Evolutionary conservation across 1,284 basidiomycete species (phyloP).

Genomic region (Boletus sp.): DNA sequence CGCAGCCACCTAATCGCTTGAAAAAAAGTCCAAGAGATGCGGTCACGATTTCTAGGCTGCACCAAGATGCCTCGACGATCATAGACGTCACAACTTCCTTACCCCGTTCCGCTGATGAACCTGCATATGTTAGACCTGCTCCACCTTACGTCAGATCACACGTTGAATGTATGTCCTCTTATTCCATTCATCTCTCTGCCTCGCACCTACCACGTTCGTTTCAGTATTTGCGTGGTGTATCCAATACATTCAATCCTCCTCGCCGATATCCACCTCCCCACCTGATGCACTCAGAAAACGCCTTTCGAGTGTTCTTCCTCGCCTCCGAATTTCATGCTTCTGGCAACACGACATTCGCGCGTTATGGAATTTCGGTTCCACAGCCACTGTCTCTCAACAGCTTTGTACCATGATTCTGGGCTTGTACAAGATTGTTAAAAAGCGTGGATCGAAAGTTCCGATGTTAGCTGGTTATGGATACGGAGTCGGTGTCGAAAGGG

Average conservation of each 20-base stretch:
- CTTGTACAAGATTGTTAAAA: conserved; percentile 73
- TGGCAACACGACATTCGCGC: conserved; percentile 96
- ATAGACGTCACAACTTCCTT: conserved; percentile 95
- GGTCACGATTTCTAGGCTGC: conserved; percentile 86
- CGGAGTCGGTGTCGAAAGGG: conserved; percentile 75
- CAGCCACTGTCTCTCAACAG: conserved; percentile 59
- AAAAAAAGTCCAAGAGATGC: conserved; percentile 79
- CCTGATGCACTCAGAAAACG: conserved; percentile 37
- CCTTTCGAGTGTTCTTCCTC: conserved; percentile 29
- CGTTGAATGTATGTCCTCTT: conserved; percentile 59
- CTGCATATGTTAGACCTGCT: conserved; percentile 87
- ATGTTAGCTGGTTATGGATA: conserved; percentile 76
- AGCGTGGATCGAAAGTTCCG: conserved; percentile 72
- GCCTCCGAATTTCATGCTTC: conserved; percentile 82
- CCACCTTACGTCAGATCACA: conserved; percentile 94
- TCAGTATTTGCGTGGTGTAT: conserved; percentile 92
- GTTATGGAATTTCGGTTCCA: conserved; percentile 74
- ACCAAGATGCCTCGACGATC: conserved; percentile 77
- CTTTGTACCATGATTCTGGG: conserved; percentile 79
- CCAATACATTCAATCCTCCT: conserved; percentile 56
- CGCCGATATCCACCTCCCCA: conserved; percentile 27
- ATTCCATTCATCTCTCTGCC: conserved; percentile 8
- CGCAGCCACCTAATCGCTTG: conserved; percentile 11
- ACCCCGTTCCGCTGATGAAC: conserved; percentile 88
- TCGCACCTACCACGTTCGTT: conserved; percentile 12